Evolutionary conservation across 2,329 filamentous ascomycete species (phyloP).

Genomic region (Lachnellula suecica): DNA sequence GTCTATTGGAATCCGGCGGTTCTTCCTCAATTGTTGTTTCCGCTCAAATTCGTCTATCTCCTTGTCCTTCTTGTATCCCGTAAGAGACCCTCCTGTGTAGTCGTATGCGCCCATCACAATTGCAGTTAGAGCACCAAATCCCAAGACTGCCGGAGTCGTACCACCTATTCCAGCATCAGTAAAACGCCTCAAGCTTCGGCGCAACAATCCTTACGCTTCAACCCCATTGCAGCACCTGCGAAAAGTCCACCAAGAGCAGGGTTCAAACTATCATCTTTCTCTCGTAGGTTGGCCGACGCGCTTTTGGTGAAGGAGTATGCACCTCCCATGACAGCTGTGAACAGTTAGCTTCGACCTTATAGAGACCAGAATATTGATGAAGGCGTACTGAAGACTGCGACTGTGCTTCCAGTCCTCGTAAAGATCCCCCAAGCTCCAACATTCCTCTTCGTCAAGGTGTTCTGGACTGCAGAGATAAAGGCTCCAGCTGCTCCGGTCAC

Average conservation of each 20-base stretch:
- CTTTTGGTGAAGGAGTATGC: slow-evolving; percentile 65
- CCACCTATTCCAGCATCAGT: slow-evolving; percentile 44
- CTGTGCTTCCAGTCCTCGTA: slow-evolving; percentile 73
- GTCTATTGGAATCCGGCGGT: slow-evolving; percentile 60
- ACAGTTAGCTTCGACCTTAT: slow-evolving; percentile 11
- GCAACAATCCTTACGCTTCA: slow-evolving; percentile 49
- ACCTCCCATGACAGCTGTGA: slow-evolving; percentile 64
- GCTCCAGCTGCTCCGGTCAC: slow-evolving; percentile 68
- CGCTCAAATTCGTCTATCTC: slow-evolving; percentile 62
- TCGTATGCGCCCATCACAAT: slow-evolving; percentile 58
- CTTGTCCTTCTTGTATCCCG: slow-evolving; percentile 48
- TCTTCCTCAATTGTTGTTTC: slow-evolving; percentile 61
- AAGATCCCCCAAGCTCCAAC: slow-evolving; percentile 79
- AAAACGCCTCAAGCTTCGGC: background rate
- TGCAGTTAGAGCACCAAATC: slow-evolving; percentile 58
- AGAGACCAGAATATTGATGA: background rate
- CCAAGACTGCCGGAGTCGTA: slow-evolving; percentile 63
- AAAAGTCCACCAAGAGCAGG: slow-evolving; percentile 64
- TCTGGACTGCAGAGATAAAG: slow-evolving; percentile 77
- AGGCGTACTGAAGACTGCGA: slow-evolving; percentile 60
- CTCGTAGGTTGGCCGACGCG: slow-evolving; percentile 67
- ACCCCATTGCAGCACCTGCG: slow-evolving; percentile 59
- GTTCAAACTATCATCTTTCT: slow-evolving; percentile 67
- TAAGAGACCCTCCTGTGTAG: slow-evolving; percentile 59
- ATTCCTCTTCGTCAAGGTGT: slow-evolving; percentile 81